These are phyloP conservation scores for Henckelia pumila DNA, from an alignment of 257 asterid genomes.

Conservation along the genomic window DNA sequence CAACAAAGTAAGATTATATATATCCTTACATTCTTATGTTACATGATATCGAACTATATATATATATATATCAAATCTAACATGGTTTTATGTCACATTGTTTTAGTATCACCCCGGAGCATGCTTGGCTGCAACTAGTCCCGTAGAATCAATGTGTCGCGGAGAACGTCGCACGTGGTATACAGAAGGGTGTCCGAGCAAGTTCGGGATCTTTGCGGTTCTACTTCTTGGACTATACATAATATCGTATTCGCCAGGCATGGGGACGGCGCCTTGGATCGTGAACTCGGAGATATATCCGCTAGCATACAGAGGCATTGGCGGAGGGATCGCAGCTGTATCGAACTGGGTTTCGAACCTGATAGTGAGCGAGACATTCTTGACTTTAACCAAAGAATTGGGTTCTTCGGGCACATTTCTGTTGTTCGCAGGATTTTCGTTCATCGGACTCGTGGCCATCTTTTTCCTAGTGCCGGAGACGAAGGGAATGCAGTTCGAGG, in stretches of 20 bases:
- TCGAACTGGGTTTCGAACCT: slow-evolving; percentile 74
- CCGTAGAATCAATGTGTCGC: slow-evolving; percentile 29
- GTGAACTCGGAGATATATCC: slow-evolving; percentile 88
- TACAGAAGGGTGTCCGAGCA: slow-evolving; percentile 74
- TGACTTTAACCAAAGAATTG: slow-evolving; percentile 56
- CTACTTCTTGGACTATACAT: slow-evolving; percentile 58
- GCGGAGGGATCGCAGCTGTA: slow-evolving; percentile 89
- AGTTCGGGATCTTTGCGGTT: slow-evolving; percentile 57
- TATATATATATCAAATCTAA: too few relatives aligned
- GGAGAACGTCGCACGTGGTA: slow-evolving; percentile 53
- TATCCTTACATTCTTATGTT: not conserved
- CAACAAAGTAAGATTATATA: slow-evolving; percentile 51
- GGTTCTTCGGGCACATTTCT: slow-evolving; percentile 71
- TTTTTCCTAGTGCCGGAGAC: slow-evolving; percentile 77
- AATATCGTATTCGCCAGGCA: slow-evolving; percentile 66
- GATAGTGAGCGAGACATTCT: slow-evolving; percentile 68
- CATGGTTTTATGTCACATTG: too few relatives aligned
- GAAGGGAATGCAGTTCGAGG: slow-evolving; percentile 72
- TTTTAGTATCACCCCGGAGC: slow-evolving; percentile 72
- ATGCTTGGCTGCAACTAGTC: slow-evolving; percentile 39
- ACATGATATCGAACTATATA: too few relatives aligned
- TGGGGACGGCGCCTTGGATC: slow-evolving; percentile 80
- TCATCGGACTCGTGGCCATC: slow-evolving; percentile 50
- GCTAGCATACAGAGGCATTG: slow-evolving; percentile 57
- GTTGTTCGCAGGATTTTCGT: slow-evolving; percentile 68